Evolutionary conservation across 208 protist genomes (phyloP), one percentile per base, ranked within the genome.

Genomic region (Wallacemonas collosoma): DNA sequence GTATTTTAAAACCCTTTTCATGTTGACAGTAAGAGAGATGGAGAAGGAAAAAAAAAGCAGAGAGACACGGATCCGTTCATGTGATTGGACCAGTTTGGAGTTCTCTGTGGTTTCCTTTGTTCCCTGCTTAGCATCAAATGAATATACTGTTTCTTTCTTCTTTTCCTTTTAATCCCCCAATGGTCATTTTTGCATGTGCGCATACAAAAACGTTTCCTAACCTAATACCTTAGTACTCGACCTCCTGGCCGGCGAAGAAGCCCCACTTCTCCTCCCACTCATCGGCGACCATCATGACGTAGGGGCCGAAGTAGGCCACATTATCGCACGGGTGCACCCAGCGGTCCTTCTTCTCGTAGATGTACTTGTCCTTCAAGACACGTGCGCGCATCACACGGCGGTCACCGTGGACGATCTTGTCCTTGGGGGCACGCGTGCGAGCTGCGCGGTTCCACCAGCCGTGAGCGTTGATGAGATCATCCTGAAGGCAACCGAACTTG

Each of bases 241-340:
- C 89, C 76, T 97, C 90, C 81, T 95, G 89, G 63, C 93, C 93
- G 0, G 90, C 90, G 67, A 97, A 95, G 77, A 97, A 97, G 35
- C 93, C 93, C 93, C 93, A 97, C 84, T 97, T 97, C 81, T 97
- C 93, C 76, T 97, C 90, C 90, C 89, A 94, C 77, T 97, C 93
- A 64, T 97, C 93, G 62, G 88, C 88, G 38, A 94, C 89, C 93
- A 97, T 97, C 85, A 94, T 95, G 36, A 97, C 89, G 75, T 97
- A 97, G 41, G 89, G 89, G 63, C 85, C 86, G 61, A 97, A 94
- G 83, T 94, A 97, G 38, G 90, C 90, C 1, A 97, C 93, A 71
- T 97, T 95, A 78, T 97, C 93, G 67, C 75, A 73, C 8, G 93
- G 93, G 83, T 97, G 93, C 69, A 97, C 87, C 93, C 93, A 97